Evolutionary conservation across 2,329 filamentous ascomycete genomes (phyloP), one percentile per base, ranked within the genome.

Genomic region (Cytospora piceicola): DNA sequence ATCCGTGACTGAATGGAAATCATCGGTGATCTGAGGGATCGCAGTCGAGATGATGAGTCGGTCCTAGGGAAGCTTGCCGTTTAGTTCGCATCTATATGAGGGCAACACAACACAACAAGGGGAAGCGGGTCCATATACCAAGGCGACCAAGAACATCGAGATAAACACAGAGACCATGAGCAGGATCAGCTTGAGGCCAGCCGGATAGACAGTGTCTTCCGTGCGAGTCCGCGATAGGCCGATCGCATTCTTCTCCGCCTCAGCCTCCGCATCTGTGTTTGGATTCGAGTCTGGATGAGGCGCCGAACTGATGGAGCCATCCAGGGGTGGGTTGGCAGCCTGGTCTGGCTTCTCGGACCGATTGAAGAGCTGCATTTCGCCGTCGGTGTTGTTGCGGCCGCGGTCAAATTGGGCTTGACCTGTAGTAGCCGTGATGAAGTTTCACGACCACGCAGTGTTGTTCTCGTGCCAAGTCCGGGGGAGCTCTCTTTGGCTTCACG

Each of bases 21-120:
- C 75, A 64, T 78, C 74, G 2, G 76, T 78, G 70, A 78, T 78
- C 56, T 72, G 72, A 20, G 77, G 77, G 55, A 79, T 77, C n/a
- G 77, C 77, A 2, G 77, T 79, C 0, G 75, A 73, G 61, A 78
- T 72, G 65, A 77, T 77, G 27, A 77, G 70, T 15, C 76, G 73
- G 69, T 78, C 77, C 64, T 71, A 29, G 15, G 3, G 1, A 2
- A 0, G n/a, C n/a, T n/a, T 1, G n/a, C 14, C 36, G n/a, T n/a
- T 57, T 3, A 34, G 8, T 20, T 58, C 22, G 46, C 32, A 30
- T 27, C 8, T 20, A 15, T 15, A 36, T 53, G 8, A 30, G 12
- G 17, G 54, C 22, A 46, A 14, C 9, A 42, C n/a, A 30, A n/a
- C 24, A 17, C 17, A 0, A 39, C 14, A 9, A 36, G 8, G 5